phyloP scores from a whole-genome alignment of 768 basidiomycete genomes.

The Aureoboletus auriporus region DNA sequence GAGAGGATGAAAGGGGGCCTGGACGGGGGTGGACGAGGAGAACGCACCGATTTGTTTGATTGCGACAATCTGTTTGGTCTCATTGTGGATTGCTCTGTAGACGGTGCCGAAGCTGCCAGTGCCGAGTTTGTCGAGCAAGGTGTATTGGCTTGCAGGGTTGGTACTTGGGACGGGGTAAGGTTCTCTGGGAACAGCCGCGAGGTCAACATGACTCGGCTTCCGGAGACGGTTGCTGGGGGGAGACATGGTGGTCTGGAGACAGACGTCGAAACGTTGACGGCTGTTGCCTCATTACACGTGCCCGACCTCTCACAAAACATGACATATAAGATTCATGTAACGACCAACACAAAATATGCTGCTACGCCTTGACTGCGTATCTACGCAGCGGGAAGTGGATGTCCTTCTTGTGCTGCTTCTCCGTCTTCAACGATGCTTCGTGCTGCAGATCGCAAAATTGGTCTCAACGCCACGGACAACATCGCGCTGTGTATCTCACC shows the following conservation, averaged over 20 bases:
- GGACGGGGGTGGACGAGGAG: slow-evolving; percentile 8
- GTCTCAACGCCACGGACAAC: slow-evolving; percentile 1
- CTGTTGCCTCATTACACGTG: slow-evolving; percentile 29
- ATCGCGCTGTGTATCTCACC: slow-evolving; percentile 41
- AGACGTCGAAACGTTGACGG: slow-evolving; percentile 2
- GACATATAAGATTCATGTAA: slow-evolving; percentile 32
- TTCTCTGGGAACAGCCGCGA: slow-evolving; percentile 43
- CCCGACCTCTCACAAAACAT: neutral
- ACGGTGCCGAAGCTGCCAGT: slow-evolving; percentile 96
- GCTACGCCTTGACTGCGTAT: slow-evolving; percentile 86
- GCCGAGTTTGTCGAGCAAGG: slow-evolving; percentile 92
- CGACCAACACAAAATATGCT: slow-evolving; percentile 19
- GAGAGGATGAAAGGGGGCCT: neutral
- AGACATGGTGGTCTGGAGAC: slow-evolving; percentile 38
- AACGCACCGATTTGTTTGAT: slow-evolving; percentile 94
- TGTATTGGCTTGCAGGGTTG: slow-evolving; percentile 89
- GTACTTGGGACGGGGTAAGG: slow-evolving; percentile 68
- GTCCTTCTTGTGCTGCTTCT: slow-evolving; percentile 93
- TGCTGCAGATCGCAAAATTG: slow-evolving; percentile 43
- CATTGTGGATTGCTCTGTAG: slow-evolving; percentile 95
- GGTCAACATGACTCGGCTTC: slow-evolving; percentile 35
- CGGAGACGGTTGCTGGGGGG: slow-evolving; percentile 36
- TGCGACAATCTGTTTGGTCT: slow-evolving; percentile 91
- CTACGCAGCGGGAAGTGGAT: slow-evolving; percentile 91
- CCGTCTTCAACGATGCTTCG: slow-evolving; percentile 81